These are phyloP conservation scores for Pseudogymnoascus sp. DNA, from an alignment of 2,329 filamentous ascomycete species.

Conservation along the genomic window DNA sequence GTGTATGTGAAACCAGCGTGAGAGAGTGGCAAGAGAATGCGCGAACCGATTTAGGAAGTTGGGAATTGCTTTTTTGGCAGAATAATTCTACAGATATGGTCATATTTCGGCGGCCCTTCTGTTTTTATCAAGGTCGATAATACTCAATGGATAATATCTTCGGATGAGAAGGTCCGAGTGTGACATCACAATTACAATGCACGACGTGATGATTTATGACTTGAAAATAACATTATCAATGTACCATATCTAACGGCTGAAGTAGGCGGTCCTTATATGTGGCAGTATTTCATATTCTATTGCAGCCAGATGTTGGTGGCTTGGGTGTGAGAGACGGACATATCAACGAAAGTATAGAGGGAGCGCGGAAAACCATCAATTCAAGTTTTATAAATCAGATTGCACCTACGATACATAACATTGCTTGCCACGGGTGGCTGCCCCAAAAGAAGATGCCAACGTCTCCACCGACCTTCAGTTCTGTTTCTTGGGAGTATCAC, in stretches of 20 bases:
- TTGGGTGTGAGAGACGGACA: too few relatives aligned
- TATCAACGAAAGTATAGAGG: too few relatives aligned
- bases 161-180: neutral
- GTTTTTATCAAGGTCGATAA: neutral
- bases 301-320: neutral
- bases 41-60: neutral
- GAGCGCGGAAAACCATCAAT: neutral
- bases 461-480: neutral
- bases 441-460: too few relatives aligned
- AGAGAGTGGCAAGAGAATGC: neutral
- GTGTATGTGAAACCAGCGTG: neutral
- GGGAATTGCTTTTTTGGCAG: neutral
- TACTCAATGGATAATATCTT: neutral
- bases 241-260: neutral
- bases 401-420: neutral
- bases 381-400: neutral
- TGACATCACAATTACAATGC: neutral
- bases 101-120: too few relatives aligned
- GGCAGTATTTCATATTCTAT: neutral
- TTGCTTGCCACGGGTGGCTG: neutral
- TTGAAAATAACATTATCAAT: neutral
- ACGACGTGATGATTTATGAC: neutral
- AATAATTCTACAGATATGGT: neutral
- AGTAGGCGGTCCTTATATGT: neutral
- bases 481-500: neutral